Evolutionary conservation across 1,284 basidiomycete species (phyloP), one percentile per base, ranked within the genome.

Genomic region (Inonotus obliquus): DNA sequence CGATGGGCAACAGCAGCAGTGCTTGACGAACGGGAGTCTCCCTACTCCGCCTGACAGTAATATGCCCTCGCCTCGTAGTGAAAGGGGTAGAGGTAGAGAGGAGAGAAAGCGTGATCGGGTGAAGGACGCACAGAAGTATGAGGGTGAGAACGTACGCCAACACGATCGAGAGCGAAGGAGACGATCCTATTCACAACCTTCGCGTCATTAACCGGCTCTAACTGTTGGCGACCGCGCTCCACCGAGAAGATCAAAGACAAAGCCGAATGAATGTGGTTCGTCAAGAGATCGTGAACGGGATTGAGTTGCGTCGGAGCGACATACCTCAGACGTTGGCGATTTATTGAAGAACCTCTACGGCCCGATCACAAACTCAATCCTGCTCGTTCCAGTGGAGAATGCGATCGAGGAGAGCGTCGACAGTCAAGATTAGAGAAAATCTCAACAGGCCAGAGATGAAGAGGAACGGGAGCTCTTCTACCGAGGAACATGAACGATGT

Each of bases 41-140:
- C 58, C 53, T 44, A 63, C 62, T 1, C 62, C 62, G 4, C 62
- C 62, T 9, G 57, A 21, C 19, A n/a, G 19, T 44, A 7, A 21
- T 44, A 17, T 17, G 19, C 19, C 41, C 41, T 21, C 41, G 4
- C 1, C n/a, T 7, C 17, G 4, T 41, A n/a, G 51, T 21, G 54
- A 57, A 11, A 54, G 37, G n/a, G 23, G 7, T 10, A n/a, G 19
- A 25, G n/a, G n/a, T 1, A n/a, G 19, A 14, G 47, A 49, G 21
- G 47, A 25, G 47, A 49, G 47, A 10, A 27, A 14, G 25, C 47
- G 25, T 14, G 47, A 27, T 6, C 1, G 13, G 21, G 21, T 25
- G 23, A n/a, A 25, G 13, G 47, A 10, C 14, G 21, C 21, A 27
- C 13, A 27, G 21, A 23, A 7, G 19, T 23, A 49, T 49, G n/a